A percentile compares a stretch with the other conserved stretches of the same genome.
Evolutionary conservation across 108 stramenopile genomes (phyloP).

Genomic region (Phaeodactylum tricornutum): DNA sequence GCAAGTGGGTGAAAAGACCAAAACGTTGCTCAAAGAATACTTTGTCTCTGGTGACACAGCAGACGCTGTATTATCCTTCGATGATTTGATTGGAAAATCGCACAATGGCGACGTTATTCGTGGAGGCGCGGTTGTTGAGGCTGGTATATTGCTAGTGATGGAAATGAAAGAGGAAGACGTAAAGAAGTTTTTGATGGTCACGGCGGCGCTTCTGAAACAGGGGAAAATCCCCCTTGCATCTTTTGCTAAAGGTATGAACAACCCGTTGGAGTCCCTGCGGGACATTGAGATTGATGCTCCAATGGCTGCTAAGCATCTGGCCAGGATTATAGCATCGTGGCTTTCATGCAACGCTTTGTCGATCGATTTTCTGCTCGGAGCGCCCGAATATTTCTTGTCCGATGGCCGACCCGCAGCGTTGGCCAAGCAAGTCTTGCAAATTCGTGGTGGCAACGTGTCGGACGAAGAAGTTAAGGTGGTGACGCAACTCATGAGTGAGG

Average conservation of each 20-base stretch:
- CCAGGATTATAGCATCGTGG: conserved; percentile 43
- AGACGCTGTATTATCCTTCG: conserved; percentile 58
- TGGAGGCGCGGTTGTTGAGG: conserved; percentile 56
- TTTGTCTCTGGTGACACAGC: conserved; percentile 61
- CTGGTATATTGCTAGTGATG: conserved; percentile 46
- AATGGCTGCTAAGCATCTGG: conserved; percentile 44
- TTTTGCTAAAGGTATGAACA: conserved; percentile 41
- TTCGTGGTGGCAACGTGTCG: conserved; percentile 32
- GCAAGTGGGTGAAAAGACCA: conserved; percentile 47
- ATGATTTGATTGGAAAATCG: conserved; percentile 49
- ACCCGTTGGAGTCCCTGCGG: conserved; percentile 65
- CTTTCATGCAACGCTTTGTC: conserved; percentile 24
- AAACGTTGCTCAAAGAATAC: conserved; percentile 61
- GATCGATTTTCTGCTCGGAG: conserved; percentile 34
- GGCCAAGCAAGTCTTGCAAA: conserved; percentile 45
- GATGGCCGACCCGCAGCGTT: conserved; percentile 58
- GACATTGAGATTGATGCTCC: conserved; percentile 83
- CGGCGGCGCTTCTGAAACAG: conserved; percentile 28
- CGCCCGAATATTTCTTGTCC: conserved; percentile 59
- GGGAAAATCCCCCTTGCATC: conserved; percentile 29
- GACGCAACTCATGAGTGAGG: conserved; percentile 60
- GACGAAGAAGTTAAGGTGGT: conserved; percentile 33
- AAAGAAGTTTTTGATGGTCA: conserved; percentile 35
- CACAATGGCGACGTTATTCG: conserved; percentile 32
- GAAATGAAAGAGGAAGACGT: conserved; percentile 62